Evolutionary conservation across 495 filamentous ascomycete genomes (phyloP).

Genomic region (Aspergillus campestris): DNA sequence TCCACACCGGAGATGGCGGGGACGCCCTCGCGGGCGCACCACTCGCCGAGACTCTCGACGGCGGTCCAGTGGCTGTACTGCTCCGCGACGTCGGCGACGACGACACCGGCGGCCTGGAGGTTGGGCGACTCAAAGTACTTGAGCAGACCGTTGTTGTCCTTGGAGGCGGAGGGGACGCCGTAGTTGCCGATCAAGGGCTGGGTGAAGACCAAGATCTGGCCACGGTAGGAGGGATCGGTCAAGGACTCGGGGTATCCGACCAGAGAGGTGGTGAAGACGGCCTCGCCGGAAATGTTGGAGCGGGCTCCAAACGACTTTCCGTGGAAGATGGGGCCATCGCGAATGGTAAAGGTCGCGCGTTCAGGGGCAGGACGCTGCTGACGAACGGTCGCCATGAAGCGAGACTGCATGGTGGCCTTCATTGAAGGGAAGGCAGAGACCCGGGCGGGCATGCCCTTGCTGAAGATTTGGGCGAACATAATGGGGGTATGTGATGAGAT

Average conservation of each 20-base stretch:
- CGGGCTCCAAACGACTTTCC: conserved; percentile 90
- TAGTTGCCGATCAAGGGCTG: conserved; percentile 99
- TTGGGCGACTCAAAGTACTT: conserved; percentile 95
- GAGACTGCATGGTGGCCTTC: conserved; percentile 44
- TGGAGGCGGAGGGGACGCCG: conserved; percentile 71
- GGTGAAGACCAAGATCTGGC: conserved; percentile 97
- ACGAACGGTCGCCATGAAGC: conserved; percentile 62
- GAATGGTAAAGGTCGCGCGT: conserved; percentile 89
- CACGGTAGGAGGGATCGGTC: conserved; percentile 97
- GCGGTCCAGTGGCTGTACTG: conserved; percentile 98
- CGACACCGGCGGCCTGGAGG: conserved; percentile 91
- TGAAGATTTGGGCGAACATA: conserved; percentile 64
- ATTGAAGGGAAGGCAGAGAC: conserved; percentile 45
- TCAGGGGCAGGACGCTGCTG: conserved; percentile 57
- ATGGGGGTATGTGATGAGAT: conserved; percentile 24
- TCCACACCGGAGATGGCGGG: conserved; percentile 96
- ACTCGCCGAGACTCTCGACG: conserved; percentile 83
- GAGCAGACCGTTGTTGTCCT: conserved; percentile 69
- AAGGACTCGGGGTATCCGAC: conserved; percentile 97
- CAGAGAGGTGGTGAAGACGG: conserved; percentile 88
- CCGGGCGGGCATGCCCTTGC: conserved; percentile 43
- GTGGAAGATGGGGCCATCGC: conserved; percentile 87
- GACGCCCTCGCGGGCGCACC: conserved; percentile 93
- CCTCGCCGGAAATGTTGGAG: conserved; percentile 86
- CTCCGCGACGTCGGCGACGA: conserved; percentile 88